Percentiles rank a stretch among this genome's conserved stretches.
These are phyloP conservation scores for Phytophthora agathidicida DNA, from an alignment of 352 stramenopile species.

Conservation along the genomic window DNA sequence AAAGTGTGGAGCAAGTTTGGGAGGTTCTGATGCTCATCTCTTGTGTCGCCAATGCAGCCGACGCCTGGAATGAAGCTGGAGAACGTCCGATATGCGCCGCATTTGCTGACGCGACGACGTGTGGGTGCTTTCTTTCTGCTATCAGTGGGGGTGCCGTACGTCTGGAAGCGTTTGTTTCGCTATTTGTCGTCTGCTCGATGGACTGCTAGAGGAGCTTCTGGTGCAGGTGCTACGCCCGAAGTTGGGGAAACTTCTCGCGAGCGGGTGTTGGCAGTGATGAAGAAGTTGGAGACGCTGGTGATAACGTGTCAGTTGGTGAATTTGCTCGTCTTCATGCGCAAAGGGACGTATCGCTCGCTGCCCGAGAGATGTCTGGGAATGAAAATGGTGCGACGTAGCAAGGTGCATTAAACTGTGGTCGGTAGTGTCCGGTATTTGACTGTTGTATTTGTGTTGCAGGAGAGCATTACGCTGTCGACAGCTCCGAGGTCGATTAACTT, in stretches of 20 bases:
- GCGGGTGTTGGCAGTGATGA: slow-evolving; percentile 56
- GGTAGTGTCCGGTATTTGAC: background rate
- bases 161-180: slow-evolving; percentile 76
- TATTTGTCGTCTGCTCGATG: slow-evolving; percentile 65
- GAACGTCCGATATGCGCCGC: slow-evolving; percentile 67
- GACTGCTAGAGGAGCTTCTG: slow-evolving; percentile 22
- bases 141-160: slow-evolving; percentile 73
- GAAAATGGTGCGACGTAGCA: slow-evolving; percentile 56
- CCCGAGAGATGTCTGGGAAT: slow-evolving; percentile 72
- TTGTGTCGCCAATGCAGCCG: slow-evolving; percentile 38
- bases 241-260: slow-evolving; percentile 22
- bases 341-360: slow-evolving; percentile 76
- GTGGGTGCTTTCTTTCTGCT: slow-evolving; percentile 69
- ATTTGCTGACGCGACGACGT: slow-evolving; percentile 53
- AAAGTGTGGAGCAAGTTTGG: too few species aligned
- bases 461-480: slow-evolving; percentile 59
- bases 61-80: slow-evolving; percentile 88
- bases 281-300: slow-evolving; percentile 75
- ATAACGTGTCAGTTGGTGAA: slow-evolving; percentile 75
- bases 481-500: slow-evolving; percentile 80
- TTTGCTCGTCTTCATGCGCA: slow-evolving; percentile 72
- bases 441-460: slow-evolving; percentile 33
- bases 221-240: background rate
- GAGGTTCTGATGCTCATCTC: background rate
- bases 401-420: background rate